Base-by-base conservation (phyloP, 179 eudicot genomes). In the Carnegiea gigantea region DNA sequence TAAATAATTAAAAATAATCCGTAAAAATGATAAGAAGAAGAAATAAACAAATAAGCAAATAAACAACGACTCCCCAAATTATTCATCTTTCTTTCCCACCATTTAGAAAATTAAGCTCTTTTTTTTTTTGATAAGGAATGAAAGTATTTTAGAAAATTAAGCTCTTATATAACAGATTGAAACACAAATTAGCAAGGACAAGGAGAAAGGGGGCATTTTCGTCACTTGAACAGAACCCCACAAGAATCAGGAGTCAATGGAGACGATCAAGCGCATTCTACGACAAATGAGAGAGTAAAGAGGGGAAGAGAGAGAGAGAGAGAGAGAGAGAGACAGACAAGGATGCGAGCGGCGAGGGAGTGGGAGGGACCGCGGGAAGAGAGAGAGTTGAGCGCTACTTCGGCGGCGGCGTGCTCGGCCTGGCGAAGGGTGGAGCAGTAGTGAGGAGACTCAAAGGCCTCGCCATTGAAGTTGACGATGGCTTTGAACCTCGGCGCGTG, bases 351-450 rank as follows among this genome's bases (percentile, higher is more conserved):
- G 78, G 90, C 90, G 76, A 88, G 88, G 44, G 90, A 88, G 62
- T 88, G 90, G 20, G 89, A 80, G 13, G 90, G 90, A n/a, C 89
- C 90, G 33, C 87, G 89, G n/a, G 83, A 70, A 48, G 90, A 88
- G 84, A 88, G 87, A 76, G 90, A 88, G 78, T 77, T 62, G 53
- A 88, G 89, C 1, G 90, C 89, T 8, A 88, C 85, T 80, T 88
- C 90, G 12, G 90, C 90, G 8, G 90, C 90, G 3, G 90, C 85
- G 70, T 88, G 90, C 57, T 88, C 90, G 7, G 90, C 90, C 67
- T 88, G 90, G 26, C 90, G 90, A 20, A 88, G 87, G 10, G 90
- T 88, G 49, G 89, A 82, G 77, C 88, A 88, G 51, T 84, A 88
- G 23, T 83, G 80, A 24, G 90, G 90, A 1, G 87, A 84, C 84